phyloP scores from a whole-genome alignment of 495 filamentous ascomycete species.

The Bathelium albidoporum region DNA sequence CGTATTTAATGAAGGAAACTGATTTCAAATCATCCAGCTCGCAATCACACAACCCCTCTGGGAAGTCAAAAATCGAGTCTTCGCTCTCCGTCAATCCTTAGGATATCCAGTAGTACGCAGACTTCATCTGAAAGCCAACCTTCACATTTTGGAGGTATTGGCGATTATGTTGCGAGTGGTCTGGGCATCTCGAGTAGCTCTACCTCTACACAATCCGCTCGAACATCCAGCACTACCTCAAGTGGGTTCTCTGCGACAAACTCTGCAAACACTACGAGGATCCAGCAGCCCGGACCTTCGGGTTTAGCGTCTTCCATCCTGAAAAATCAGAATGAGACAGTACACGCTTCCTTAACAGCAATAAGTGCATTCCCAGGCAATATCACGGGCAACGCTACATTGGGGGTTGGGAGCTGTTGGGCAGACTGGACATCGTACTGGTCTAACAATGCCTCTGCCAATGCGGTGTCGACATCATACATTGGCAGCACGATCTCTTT shows the following conservation, averaged over 20 bases:
- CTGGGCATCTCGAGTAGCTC: not conserved
- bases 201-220: not conserved
- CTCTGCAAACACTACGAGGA: not conserved
- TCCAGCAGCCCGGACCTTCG: not conserved
- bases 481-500: not conserved
- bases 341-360: not conserved
- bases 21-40: no score
- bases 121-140: no score
- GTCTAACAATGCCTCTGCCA: not conserved
- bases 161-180: not conserved
- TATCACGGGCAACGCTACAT: not conserved
- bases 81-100: no score
- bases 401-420: slow-evolving; percentile 47
- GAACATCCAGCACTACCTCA: no score
- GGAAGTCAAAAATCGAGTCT: no score
- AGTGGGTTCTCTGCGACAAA: not conserved
- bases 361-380: no score
- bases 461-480: not conserved
- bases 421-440: slow-evolving; percentile 48
- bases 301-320: not conserved
- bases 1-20: no score
- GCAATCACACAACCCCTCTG: not conserved
- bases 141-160: not conserved
- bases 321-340: not conserved
- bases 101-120: no score